A percentile compares a stretch with the other conserved stretches of the same genome.
Evolutionary conservation across 495 filamentous ascomycete genomes (phyloP).

Genomic region (Podospora conica): DNA sequence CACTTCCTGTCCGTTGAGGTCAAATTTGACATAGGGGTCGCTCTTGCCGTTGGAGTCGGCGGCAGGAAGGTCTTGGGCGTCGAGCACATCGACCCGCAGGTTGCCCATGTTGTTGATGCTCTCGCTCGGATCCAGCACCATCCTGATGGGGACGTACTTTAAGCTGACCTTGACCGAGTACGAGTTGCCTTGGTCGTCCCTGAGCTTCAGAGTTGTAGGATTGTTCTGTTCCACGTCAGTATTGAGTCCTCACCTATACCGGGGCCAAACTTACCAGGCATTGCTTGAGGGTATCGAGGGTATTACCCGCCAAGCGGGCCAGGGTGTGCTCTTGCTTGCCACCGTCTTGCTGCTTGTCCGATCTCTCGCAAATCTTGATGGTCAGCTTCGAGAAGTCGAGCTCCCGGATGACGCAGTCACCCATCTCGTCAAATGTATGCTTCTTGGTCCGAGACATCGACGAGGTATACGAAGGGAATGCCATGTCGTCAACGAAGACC

Average conservation of each 20-base stretch:
- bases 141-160: constrained; percentile 88
- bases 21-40: constrained; percentile 94
- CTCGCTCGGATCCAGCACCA: constrained; percentile 89
- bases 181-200: constrained; percentile 64
- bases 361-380: constrained; percentile 69
- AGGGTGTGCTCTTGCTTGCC: constrained; percentile 59
- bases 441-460: constrained; percentile 60
- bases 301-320: constrained; percentile 78
- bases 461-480: constrained; percentile 83
- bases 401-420: constrained; percentile 93
- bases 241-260: not conserved
- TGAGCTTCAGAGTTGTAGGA: constrained; percentile 73
- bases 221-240: constrained; percentile 57
- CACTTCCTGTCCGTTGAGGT: constrained; percentile 75
- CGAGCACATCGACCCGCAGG: constrained; percentile 83
- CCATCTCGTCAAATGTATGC: constrained; percentile 76
- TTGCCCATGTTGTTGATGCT: constrained; percentile 98
- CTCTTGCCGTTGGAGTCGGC: constrained; percentile 94
- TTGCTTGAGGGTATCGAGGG: constrained; percentile 75
- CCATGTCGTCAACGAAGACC: constrained; percentile 88
- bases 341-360: constrained; percentile 65
- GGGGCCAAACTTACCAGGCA: constrained; percentile 58
- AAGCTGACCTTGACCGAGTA: constrained; percentile 84
- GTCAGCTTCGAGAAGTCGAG: constrained; percentile 92
- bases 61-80: constrained; percentile 79